phyloP scores from a whole-genome alignment of 176 grass and related monocot genomes.

The Oryza officinalis region DNA sequence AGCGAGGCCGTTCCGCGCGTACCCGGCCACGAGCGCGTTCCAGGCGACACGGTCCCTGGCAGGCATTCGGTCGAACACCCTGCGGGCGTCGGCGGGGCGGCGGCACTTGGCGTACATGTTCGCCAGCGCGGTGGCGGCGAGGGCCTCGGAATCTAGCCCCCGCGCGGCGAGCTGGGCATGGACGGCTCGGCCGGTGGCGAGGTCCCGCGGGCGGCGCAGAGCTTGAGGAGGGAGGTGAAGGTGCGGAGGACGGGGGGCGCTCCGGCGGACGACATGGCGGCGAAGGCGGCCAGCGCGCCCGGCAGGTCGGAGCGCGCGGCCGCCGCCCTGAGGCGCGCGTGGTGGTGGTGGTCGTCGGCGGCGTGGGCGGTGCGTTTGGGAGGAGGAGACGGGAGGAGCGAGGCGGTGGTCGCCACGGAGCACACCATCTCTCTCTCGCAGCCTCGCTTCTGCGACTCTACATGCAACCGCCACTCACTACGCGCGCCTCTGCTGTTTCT shows the following conservation, averaged over 20 bases:
- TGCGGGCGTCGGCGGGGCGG: conserved; percentile 35
- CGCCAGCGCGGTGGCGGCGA: conserved; percentile 13
- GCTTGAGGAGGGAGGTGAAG: conserved; percentile 53
- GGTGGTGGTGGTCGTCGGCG: conserved; percentile 4
- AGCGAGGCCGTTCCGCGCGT: conserved; percentile 43
- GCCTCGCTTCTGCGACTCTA: too few relatives aligned
- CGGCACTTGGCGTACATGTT: conserved; percentile 43
- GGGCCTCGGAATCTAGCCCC: not conserved
- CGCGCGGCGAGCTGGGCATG: conserved; percentile 30
- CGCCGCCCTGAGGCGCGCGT: conserved; percentile 18
- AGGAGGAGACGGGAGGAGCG: not conserved
- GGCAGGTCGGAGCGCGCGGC: conserved; percentile 22
- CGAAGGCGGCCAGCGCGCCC: conserved; percentile 31
- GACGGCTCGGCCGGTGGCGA: conserved; percentile 26
- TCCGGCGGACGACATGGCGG: conserved; percentile 31
- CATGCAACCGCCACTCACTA: too few relatives aligned
- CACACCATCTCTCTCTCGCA: conserved; percentile 39
- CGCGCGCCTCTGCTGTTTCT: too few relatives aligned
- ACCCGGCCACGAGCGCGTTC: conserved; percentile 56
- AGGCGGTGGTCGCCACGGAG: not conserved
- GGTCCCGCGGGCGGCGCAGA: conserved; percentile 24
- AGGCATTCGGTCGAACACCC: conserved; percentile 61
- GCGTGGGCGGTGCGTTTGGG: not conserved
- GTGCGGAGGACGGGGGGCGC: conserved; percentile 41
- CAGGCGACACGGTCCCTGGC: conserved; percentile 48